Conservation (phyloP, 23 red algal species). For the Gracilaria gracilis region DNA sequence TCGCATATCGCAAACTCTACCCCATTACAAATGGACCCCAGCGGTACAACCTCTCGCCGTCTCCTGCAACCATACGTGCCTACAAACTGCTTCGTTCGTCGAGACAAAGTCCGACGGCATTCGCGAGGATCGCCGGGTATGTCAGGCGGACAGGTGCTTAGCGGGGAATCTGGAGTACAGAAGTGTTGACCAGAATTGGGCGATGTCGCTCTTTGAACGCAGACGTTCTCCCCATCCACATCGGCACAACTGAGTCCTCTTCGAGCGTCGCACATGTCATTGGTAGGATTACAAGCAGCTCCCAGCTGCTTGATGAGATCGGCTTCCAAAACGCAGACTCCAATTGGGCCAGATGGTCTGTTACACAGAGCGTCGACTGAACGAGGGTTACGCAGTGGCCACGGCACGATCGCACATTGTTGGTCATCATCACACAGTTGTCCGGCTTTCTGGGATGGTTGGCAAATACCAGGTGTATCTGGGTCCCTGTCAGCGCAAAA, state of each 20-base stretch:
- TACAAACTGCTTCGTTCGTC: neutral
- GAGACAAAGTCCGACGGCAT: neutral
- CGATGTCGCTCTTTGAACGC: neutral
- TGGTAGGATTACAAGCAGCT: neutral
- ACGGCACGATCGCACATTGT: neutral
- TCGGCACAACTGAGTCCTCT: conserved; percentile 14
- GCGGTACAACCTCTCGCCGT: neutral
- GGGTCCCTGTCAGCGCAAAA: neutral
- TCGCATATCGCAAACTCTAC: neutral
- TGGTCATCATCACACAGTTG: neutral
- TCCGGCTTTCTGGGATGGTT: neutral
- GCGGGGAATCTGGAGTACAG: conserved; percentile 14
- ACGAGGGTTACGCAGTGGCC: neutral
- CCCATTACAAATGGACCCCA: neutral
- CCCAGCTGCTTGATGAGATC: conserved; percentile 2
- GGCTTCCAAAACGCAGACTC: neutral
- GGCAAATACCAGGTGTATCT: neutral
- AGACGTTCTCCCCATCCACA: neutral
- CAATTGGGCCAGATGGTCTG: neutral
- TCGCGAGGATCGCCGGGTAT: neutral
- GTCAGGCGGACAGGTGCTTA: conserved; percentile 32
- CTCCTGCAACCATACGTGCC: neutral
- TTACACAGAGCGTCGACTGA: neutral
- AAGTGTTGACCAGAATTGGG: neutral
- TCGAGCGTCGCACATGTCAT: conserved; percentile 4